Evolutionary conservation across 106 monocot species (phyloP), one percentile per base, ranked within the genome.

Genomic region (Triglochin maritima): DNA sequence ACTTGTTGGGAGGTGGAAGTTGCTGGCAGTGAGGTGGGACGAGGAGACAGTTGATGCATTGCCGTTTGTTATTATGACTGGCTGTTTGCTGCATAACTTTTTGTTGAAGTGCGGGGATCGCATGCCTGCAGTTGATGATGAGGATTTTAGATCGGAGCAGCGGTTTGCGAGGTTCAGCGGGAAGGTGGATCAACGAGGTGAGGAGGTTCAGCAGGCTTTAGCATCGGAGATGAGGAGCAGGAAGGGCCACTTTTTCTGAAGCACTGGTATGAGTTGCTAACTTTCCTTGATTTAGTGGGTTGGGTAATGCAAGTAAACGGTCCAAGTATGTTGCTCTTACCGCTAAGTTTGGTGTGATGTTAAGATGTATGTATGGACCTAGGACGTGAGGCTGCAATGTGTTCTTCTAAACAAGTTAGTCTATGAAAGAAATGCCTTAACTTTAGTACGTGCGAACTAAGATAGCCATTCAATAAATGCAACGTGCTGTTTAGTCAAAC

Each of bases 61-160:
- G 81, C 90, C 95, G 1, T 87, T 76, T 68, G 83, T 87, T 14
- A 66, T 87, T 15, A 70, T 83, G 0, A 74, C 74, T 1, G 29
- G 81, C 52, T 87, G 83, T 57, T 74, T 95, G 83, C 83, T 95
- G 49, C 95, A 95, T 47, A 95, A 95, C 68, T 95, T 77, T 66
- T 67, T 87, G 56, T 65, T 85, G n/a, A 83, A 78, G 64, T 85
- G 85, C 46, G 72, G 87, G 6, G 94, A 94, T 53, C 72, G 78
- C 0, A 46, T 82, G 70, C 59, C 64, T 44, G 79, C 65, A 17
- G 79, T 72, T 44, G 12, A 14, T 46, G 51, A 65, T 29, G 52
- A 12, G n/a, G 65, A 63, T 49, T 60, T 5, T 47, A 54, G 41
- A 7, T 17, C 14, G 52, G 69, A 65, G 5, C 58, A 46, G 11